Conservation (phyloP, 1,284 basidiomycete species). For the Malassezia furfur region DNA sequence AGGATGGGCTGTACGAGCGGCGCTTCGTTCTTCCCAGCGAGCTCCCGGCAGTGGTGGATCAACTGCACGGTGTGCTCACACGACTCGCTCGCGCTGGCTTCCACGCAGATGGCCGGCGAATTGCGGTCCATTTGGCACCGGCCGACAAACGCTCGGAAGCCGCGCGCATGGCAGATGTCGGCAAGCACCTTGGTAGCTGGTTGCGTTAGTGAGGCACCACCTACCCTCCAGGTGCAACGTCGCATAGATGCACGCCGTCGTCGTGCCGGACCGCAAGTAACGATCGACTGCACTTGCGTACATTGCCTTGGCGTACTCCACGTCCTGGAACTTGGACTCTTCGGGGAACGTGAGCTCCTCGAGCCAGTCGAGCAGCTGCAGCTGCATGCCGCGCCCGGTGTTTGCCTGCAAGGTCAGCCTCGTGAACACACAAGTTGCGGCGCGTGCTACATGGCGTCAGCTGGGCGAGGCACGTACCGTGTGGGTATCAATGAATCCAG, state of each 20-base stretch:
- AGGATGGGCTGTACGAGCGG: conserved; percentile 72
- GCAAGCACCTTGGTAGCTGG: conserved; percentile 67
- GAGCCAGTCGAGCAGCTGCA: conserved; percentile 82
- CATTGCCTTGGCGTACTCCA: conserved; percentile 60
- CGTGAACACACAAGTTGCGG: conserved; percentile 42
- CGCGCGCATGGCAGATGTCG: conserved; percentile 60
- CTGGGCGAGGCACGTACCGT: conserved; percentile 48
- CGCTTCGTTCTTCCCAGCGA: conserved; percentile 22
- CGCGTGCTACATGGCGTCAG: conserved; percentile 19
- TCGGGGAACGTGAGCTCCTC: conserved; percentile 76
- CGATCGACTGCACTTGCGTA: conserved; percentile 68
- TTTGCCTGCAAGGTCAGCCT: conserved; percentile 56
- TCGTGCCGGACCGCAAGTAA: conserved; percentile 62
- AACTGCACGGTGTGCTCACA: not conserved
- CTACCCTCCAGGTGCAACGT: conserved; percentile 63
- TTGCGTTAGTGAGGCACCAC: not conserved
- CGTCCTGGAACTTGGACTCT: conserved; percentile 69
- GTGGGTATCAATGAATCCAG: conserved; percentile 83
- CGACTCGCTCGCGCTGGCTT: conserved; percentile 49
- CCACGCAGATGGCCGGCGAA: conserved; percentile 63
- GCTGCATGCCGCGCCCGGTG: conserved; percentile 53
- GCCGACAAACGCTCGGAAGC: conserved; percentile 79
- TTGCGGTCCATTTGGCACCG: conserved; percentile 90
- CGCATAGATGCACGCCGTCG: conserved; percentile 85
- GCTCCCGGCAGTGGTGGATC: conserved; percentile 38